phyloP scores from a whole-genome alignment of 495 filamentous ascomycete species.

The Penicillium alfredii region DNA sequence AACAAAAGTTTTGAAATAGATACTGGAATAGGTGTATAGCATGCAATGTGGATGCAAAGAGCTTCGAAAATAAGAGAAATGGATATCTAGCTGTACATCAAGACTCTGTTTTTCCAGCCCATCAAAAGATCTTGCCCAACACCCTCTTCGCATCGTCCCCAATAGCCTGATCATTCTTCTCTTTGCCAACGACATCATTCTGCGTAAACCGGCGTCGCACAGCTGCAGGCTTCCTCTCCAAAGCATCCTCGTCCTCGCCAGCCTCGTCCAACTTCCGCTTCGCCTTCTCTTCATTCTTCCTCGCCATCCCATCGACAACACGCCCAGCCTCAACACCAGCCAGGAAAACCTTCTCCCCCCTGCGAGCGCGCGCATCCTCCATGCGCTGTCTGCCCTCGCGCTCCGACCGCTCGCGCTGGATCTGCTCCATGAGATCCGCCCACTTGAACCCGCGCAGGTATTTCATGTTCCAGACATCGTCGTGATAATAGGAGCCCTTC shows the following conservation, averaged over 20 bases:
- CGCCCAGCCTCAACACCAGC: slow-evolving; percentile 77
- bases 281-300: slow-evolving; percentile 57
- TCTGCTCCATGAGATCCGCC: slow-evolving; percentile 58
- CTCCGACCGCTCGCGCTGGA: slow-evolving; percentile 75
- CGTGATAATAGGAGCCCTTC: slow-evolving; percentile 83
- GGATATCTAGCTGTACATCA: slow-evolving; percentile 2
- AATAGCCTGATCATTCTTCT: slow-evolving; percentile 39
- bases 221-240: slow-evolving; percentile 21
- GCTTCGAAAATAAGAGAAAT: slow-evolving; percentile 2
- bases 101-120: no score
- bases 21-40: no score
- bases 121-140: slow-evolving; percentile 70
- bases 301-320: slow-evolving; percentile 64
- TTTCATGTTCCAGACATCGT: slow-evolving; percentile 84
- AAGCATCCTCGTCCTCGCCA: slow-evolving; percentile 12
- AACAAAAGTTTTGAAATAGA: slow-evolving; percentile 18
- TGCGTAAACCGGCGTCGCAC: slow-evolving; percentile 68
- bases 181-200: slow-evolving; percentile 48
- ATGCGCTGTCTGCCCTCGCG: slow-evolving; percentile 70
- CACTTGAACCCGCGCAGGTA: slow-evolving; percentile 84
- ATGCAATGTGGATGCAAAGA: no score
- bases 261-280: slow-evolving; percentile 27
- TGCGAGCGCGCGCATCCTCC: slow-evolving; percentile 70
- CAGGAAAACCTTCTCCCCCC: slow-evolving; percentile 79
- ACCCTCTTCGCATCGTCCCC: slow-evolving; percentile 69